Evolutionary conservation across 495 filamentous ascomycete species (phyloP), one percentile per base, ranked within the genome.

Genomic region (Lophium mytilinum): DNA sequence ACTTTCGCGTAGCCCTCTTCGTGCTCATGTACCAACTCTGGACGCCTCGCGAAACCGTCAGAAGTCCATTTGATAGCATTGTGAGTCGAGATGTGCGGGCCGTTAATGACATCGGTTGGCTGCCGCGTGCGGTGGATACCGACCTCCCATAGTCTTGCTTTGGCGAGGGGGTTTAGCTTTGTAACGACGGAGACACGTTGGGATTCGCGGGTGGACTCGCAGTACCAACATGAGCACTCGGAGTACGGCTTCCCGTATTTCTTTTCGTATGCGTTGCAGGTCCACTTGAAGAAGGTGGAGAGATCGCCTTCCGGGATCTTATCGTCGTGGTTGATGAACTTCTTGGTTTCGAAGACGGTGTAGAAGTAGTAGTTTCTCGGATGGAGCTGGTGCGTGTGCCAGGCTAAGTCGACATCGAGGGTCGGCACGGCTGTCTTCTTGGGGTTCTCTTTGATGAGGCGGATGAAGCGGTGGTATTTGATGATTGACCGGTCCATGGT

Each of bases 181-280:
- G 53, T 53, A 17, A 68, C 70, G 18, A 78, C 36, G 6, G 69
- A 56, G 18, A 77, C 80, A 35, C 77, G 74, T 68, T 86, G 80
- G 9, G 79, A 69, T 37, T 80, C 79, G 11, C 89, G 83, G 57
- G 87, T 81, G 18, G 84, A 81, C 65, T 93, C 89, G 72, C 90
- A 95, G 67, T 90, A 91, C 88, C 90, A 95, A 71, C 90, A 95
- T 4, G 83, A 89, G 66, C 90, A 95, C 69, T 88, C 85, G 33
- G 79, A 85, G 69, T 93, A 95, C 24, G 86, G 77, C 56, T 85
- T 78, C 8, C 75, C 72, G 62, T 76, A 83, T 15, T 70, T 73
- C 36, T 83, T 80, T 61, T 84, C 76, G 68, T 90, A 95, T 10
- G 65, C 70, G 62, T 82, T 84, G 67, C 74, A 80, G 0, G 90